Evolutionary conservation across 2,329 filamentous ascomycete genomes (phyloP).

Genomic region (Byssochlamys sp.): DNA sequence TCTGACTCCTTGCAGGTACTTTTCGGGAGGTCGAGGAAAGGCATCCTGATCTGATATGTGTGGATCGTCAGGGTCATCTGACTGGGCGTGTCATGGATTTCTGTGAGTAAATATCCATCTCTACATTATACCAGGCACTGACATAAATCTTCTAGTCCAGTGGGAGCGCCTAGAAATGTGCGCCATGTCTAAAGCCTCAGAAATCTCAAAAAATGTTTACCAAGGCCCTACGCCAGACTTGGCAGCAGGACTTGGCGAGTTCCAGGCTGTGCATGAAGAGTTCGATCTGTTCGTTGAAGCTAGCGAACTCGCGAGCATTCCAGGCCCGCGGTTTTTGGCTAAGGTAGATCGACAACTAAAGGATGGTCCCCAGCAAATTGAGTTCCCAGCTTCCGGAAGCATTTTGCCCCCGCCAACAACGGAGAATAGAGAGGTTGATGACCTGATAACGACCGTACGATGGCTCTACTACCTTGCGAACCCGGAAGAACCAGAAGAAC

Average conservation of each 20-base stretch:
- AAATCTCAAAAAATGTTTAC: conserved; percentile 84
- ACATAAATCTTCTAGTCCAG: conserved; percentile 42
- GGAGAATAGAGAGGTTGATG: conserved; percentile 73
- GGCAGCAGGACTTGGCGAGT: conserved; percentile 35
- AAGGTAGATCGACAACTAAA: conserved; percentile 51
- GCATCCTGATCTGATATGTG: conserved; percentile 61
- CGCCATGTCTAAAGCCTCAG: conserved; percentile 77
- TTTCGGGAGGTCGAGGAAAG: conserved; percentile 64
- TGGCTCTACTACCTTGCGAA: conserved; percentile 84
- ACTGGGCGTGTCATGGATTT: conserved; percentile 80
- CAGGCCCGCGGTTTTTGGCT: conserved; percentile 57
- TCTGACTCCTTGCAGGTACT: conserved; percentile 41
- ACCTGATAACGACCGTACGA: conserved; percentile 72
- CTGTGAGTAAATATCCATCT: conserved; percentile 37
- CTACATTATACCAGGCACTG: conserved; percentile 2
- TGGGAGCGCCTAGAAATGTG: conserved; percentile 90
- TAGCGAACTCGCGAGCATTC: conserved; percentile 70
- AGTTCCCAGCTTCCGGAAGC: conserved; percentile 91
- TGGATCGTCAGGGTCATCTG: conserved; percentile 60
- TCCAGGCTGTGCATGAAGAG: conserved; percentile 36
- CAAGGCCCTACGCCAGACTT: conserved; percentile 76
- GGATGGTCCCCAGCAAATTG: conserved; percentile 49
- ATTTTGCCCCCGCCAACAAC: conserved; percentile 70
- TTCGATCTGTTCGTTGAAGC: conserved; percentile 85
- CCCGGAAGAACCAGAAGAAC: conserved; percentile 36